These are phyloP conservation scores for Zasmidium citrigriseum DNA, from an alignment of 2,329 filamentous ascomycete species.

Conservation along the genomic window DNA sequence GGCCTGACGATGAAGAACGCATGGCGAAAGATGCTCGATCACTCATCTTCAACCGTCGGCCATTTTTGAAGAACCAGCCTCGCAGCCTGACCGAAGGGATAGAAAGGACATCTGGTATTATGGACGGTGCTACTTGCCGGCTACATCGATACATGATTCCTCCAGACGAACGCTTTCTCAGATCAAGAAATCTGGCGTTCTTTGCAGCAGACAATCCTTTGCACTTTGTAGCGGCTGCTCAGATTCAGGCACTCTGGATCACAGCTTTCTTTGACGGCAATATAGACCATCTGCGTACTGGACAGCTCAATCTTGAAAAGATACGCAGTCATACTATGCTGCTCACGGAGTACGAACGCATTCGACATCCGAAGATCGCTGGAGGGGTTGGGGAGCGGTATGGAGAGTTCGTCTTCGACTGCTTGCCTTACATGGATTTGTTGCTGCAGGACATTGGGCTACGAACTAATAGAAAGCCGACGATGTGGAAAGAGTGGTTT, in stretches of 20 bases:
- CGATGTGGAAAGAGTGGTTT: slow-evolving; percentile 1
- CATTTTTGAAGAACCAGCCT: neutral
- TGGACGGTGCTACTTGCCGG: neutral
- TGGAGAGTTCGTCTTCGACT: slow-evolving; percentile 11
- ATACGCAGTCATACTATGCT: neutral
- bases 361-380: neutral
- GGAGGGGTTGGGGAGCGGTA: slow-evolving; percentile 4
- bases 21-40: neutral
- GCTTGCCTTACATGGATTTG: slow-evolving; percentile 10
- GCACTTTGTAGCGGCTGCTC: slow-evolving; percentile 4
- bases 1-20: neutral
- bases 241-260: slow-evolving; percentile 14
- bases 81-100: neutral
- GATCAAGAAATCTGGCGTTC: slow-evolving; percentile 4
- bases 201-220: slow-evolving; percentile 5
- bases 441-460: slow-evolving; percentile 9
- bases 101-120: too few species aligned
- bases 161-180: neutral
- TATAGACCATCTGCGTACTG: neutral
- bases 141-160: slow-evolving; percentile 10
- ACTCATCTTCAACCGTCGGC: neutral
- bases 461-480: slow-evolving; percentile 5
- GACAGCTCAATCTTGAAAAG: neutral
- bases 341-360: slow-evolving; percentile 4
- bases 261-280: slow-evolving; percentile 8